Conservation (phyloP, 495 filamentous ascomycete genomes). For the Halenospora varia region DNA sequence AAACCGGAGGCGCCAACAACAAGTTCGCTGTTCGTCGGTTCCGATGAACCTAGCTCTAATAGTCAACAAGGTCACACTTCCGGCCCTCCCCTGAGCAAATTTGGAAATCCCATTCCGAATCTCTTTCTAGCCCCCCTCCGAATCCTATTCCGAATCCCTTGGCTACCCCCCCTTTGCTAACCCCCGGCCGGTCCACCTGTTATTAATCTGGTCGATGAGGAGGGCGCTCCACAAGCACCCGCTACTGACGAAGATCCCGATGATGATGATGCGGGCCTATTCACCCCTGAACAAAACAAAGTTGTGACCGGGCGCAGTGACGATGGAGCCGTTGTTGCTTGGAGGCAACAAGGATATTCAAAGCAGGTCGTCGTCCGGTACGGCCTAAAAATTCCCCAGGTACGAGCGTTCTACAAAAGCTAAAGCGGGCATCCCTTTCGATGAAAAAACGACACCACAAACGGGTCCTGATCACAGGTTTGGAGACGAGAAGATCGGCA, state of each 20-base stretch:
- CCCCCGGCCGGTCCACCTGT: neutral
- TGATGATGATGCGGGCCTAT: no score
- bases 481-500: conserved; percentile 1
- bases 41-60: no score
- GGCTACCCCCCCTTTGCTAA: no score
- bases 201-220: neutral
- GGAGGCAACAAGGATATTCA: neutral
- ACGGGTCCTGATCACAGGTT: neutral
- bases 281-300: neutral
- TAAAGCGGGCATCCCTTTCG: neutral
- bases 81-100: no score
- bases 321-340: conserved; percentile 1
- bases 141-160: no score
- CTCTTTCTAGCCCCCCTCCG: no score
- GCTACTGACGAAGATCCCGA: neutral
- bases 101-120: no score
- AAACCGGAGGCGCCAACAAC: no score
- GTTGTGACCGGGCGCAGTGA: neutral
- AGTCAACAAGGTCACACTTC: no score
- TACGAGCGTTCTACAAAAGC: neutral
- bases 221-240: neutral
- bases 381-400: neutral
- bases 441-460: neutral
- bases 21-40: no score
- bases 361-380: neutral